phyloP scores from a whole-genome alignment of 352 stramenopile species.

The Thalassiosira hispida region DNA sequence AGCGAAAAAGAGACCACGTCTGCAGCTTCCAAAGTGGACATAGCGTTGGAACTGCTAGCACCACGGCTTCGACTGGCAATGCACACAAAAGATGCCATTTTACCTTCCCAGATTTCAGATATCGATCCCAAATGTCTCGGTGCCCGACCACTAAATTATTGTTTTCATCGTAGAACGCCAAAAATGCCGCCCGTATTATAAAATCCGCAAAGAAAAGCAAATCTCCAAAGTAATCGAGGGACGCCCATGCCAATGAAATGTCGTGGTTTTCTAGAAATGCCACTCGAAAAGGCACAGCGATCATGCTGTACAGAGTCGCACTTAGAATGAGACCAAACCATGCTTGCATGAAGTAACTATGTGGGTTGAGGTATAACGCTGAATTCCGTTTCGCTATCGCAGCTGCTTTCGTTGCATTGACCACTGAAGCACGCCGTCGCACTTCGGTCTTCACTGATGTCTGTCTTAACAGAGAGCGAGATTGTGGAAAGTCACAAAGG shows the following conservation, averaged over 20 bases:
- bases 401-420: conserved; percentile 24
- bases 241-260: conserved; percentile 42
- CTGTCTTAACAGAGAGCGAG: conserved; percentile 23
- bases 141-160: conserved; percentile 57
- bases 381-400: conserved; percentile 28
- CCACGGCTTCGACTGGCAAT: conserved; percentile 62
- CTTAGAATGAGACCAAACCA: conserved; percentile 66
- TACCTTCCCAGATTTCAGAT: conserved; percentile 49
- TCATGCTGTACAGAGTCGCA: conserved; percentile 63
- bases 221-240: conserved; percentile 74
- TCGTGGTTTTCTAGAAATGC: conserved; percentile 66
- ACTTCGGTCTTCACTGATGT: conserved; percentile 21
- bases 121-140: conserved; percentile 51
- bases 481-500: conserved; percentile 55
- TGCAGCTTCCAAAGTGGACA: conserved; percentile 68
- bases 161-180: conserved; percentile 69
- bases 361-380: conserved; percentile 52
- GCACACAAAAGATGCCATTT: conserved; percentile 59
- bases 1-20: conserved; percentile 61
- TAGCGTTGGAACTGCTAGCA: conserved; percentile 38
- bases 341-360: conserved; percentile 61
- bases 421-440: conserved; percentile 36
- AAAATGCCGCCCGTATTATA: conserved; percentile 46
- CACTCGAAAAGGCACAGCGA: conserved; percentile 61
- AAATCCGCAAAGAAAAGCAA: conserved; percentile 65